These are phyloP conservation scores for Alternaria postmessia DNA, from an alignment of 2,329 filamentous ascomycete genomes.

Conservation along the genomic window DNA sequence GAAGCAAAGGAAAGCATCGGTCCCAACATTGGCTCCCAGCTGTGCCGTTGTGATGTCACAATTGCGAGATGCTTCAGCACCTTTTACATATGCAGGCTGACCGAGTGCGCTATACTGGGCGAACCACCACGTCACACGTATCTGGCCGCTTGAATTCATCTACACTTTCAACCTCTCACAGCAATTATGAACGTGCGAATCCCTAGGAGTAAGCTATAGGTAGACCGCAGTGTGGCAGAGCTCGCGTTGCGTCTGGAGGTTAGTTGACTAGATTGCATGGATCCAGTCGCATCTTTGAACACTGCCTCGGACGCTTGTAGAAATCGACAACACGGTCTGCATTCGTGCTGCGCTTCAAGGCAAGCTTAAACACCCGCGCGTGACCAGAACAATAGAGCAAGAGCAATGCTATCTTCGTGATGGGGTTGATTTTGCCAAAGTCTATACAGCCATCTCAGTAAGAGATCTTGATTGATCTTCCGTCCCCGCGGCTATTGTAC, in stretches of 20 bases:
- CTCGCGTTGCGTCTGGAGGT: not conserved
- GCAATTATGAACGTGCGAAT: not conserved
- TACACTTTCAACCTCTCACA: not conserved
- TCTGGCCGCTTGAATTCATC: not conserved
- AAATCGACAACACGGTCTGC: not conserved
- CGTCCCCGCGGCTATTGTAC: conserved; percentile 47
- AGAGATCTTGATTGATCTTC: conserved; percentile 18
- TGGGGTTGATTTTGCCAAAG: conserved; percentile 29
- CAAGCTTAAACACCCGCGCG: not conserved
- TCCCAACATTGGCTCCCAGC: not conserved
- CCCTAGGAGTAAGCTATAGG: not conserved
- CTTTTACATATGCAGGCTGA: not conserved
- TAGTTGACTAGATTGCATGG: not conserved
- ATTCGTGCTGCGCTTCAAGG: not conserved
- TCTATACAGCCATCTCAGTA: conserved; percentile 46
- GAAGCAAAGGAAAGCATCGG: conserved; percentile 5
- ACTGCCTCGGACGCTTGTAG: not conserved
- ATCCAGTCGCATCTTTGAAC: not conserved
- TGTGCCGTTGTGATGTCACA: not conserved
- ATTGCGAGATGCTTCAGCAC: not conserved
- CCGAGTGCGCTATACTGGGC: not conserved
- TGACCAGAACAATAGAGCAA: not conserved
- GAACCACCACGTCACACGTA: conserved; percentile 1
- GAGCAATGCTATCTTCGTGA: conserved; percentile 6
- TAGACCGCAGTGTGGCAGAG: not conserved